Conservation (phyloP, 1,284 basidiomycete genomes). For the Stereum hirsutum region DNA sequence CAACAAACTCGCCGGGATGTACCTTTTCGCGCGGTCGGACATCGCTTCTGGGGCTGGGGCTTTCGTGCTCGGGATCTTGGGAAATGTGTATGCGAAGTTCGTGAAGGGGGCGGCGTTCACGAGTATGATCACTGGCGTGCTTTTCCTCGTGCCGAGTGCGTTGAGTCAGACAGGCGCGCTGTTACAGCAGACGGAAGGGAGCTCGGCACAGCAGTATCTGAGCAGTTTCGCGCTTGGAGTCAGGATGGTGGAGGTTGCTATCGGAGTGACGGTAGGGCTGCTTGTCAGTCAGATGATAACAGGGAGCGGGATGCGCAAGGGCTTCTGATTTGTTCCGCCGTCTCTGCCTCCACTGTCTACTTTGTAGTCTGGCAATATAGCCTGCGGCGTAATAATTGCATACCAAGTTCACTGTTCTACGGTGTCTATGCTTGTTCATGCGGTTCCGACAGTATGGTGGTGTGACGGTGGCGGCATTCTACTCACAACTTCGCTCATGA, state of each 20-base stretch:
- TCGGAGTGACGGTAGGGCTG: conserved; percentile 78
- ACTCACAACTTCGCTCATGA: too few species aligned
- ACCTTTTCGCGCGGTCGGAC: conserved; percentile 35
- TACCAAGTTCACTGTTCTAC: too few species aligned
- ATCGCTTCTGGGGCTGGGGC: conserved; percentile 72
- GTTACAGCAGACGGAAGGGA: conserved; percentile 58
- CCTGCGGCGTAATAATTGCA: too few species aligned
- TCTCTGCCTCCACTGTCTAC: too few species aligned
- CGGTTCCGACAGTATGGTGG: too few species aligned
- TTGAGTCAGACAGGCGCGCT: conserved; percentile 81
- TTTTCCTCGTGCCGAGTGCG: conserved; percentile 79
- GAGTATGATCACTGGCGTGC: conserved; percentile 80
- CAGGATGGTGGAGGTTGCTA: conserved; percentile 80
- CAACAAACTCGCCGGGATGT: conserved; percentile 34
- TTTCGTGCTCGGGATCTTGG: conserved; percentile 72
- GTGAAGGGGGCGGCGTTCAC: conserved; percentile 80
- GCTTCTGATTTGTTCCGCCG: too few species aligned
- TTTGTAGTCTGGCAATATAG: too few species aligned
- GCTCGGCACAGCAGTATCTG: conserved; percentile 58
- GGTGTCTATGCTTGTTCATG: too few species aligned
- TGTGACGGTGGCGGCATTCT: too few species aligned
- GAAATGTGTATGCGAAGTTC: conserved; percentile 73
- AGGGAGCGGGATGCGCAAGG: too few species aligned
- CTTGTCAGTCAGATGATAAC: conserved; percentile 76
- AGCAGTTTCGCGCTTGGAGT: conserved; percentile 60